These are phyloP conservation scores for Penicillium pulvis DNA, from an alignment of 495 filamentous ascomycete species.

Conservation along the genomic window DNA sequence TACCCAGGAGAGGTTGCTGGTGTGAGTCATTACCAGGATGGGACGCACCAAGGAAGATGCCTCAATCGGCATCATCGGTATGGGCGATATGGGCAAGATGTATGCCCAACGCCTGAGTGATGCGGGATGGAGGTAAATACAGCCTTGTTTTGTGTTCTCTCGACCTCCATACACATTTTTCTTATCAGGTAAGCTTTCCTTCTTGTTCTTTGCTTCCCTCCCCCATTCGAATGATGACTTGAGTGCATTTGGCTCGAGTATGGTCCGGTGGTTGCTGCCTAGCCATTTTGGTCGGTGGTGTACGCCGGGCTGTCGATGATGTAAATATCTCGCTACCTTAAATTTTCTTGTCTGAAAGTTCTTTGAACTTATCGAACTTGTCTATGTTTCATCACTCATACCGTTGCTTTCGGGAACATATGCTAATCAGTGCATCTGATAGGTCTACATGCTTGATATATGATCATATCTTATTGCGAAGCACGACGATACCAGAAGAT, in stretches of 20 bases:
- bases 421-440: conserved; percentile 21
- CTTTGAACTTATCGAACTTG: conserved; percentile 12
- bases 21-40: conserved; percentile 30
- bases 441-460: not conserved
- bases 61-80: conserved; percentile 90
- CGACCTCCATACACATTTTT: conserved; percentile 9
- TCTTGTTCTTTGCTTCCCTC: conserved; percentile 18
- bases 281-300: conserved; percentile 56
- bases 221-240: conserved; percentile 81
- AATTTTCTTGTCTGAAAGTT: conserved; percentile 76
- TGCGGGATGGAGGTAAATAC: conserved; percentile 90
- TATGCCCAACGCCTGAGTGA: conserved; percentile 83
- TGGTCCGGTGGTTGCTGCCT: conserved; percentile 49
- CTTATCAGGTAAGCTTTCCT: conserved; percentile 34
- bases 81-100: conserved; percentile 99
- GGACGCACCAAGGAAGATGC: conserved; percentile 61
- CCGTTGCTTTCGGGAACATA: not conserved
- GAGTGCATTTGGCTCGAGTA: conserved; percentile 99
- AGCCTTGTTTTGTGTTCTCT: conserved; percentile 16
- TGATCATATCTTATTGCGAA: not conserved
- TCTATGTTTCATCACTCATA: not conserved
- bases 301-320: conserved; percentile 73
- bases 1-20: not conserved
- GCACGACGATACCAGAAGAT: not conserved
- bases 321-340: conserved; percentile 98